These are phyloP conservation scores for Cytospora chrysosperma DNA, from an alignment of 2,329 filamentous ascomycete genomes.

Conservation along the genomic window DNA sequence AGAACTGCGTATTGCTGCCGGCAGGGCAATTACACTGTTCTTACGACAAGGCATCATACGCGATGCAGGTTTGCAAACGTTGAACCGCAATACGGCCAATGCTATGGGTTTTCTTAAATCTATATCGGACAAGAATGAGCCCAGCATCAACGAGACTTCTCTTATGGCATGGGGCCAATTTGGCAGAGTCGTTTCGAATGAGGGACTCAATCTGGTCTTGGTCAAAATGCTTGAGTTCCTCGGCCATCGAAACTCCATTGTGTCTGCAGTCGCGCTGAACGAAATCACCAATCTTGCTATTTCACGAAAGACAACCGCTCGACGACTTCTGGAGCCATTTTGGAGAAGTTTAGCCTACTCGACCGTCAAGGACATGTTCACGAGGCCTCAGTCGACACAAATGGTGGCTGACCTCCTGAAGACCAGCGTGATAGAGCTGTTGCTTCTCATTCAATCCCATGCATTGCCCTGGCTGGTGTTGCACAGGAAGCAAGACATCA, in stretches of 20 bases:
- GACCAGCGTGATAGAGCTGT: slow-evolving; percentile 70
- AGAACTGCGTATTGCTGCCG: slow-evolving; percentile 80
- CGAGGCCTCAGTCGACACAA: slow-evolving; percentile 77
- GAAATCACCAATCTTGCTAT: slow-evolving; percentile 76
- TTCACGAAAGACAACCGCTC: slow-evolving; percentile 58
- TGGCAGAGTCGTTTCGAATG: slow-evolving; percentile 71
- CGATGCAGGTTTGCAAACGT: slow-evolving; percentile 34
- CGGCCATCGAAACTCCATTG: slow-evolving; percentile 75
- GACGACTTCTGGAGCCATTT: slow-evolving; percentile 77
- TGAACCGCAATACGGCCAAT: slow-evolving; percentile 65
- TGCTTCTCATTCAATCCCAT: slow-evolving; percentile 73
- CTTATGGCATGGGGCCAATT: slow-evolving; percentile 85
- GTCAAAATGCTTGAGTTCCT: slow-evolving; percentile 83
- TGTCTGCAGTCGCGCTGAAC: slow-evolving; percentile 79
- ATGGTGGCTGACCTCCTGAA: slow-evolving; percentile 78
- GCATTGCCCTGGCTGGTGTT: slow-evolving; percentile 86
- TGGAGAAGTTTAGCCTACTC: slow-evolving; percentile 84
- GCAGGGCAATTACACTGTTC: slow-evolving; percentile 43
- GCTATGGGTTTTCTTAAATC: slow-evolving; percentile 69
- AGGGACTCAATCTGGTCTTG: slow-evolving; percentile 83
- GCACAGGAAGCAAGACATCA: slow-evolving; percentile 71
- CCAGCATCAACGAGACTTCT: slow-evolving; percentile 75
- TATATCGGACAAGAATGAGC: slow-evolving; percentile 66
- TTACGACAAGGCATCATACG: slow-evolving; percentile 7
- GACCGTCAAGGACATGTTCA: slow-evolving; percentile 77